These are phyloP conservation scores for Penicillium sp. DNA, from an alignment of 2,329 filamentous ascomycete species.

Conservation along the genomic window DNA sequence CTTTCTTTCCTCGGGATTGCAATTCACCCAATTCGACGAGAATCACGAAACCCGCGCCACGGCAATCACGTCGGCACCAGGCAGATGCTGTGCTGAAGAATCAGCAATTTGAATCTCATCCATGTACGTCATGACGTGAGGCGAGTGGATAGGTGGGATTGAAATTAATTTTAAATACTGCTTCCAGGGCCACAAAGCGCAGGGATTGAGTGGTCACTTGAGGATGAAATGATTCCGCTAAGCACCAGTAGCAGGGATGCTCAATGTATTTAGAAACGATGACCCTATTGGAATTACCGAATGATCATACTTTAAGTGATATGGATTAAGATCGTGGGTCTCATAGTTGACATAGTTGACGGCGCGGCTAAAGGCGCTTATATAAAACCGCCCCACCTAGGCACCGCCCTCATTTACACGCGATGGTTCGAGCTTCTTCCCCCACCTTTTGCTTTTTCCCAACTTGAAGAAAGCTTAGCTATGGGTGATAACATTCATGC, in stretches of 20 bases:
- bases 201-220: background rate
- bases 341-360: background rate
- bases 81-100: conserved; percentile 14
- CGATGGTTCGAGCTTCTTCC: background rate
- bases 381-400: conserved; percentile 3
- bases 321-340: background rate
- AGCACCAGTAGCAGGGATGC: background rate
- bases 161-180: conserved; percentile 6
- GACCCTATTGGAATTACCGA: background rate
- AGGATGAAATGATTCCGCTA: background rate
- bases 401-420: background rate
- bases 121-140: conserved; percentile 24
- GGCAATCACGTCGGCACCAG: conserved; percentile 3
- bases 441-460: background rate
- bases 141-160: conserved; percentile 19
- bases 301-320: no score
- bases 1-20: background rate
- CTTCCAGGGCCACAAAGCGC: background rate
- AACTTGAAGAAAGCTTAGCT: conserved; percentile 46
- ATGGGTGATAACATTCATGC: conserved; percentile 68
- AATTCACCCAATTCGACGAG: background rate
- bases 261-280: background rate
- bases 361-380: conserved; percentile 15
- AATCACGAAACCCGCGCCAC: background rate
- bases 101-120: conserved; percentile 23